Percentiles rank a stretch among this genome's conserved stretches.
Conservation (phyloP, 2,329 filamentous ascomycete species). For the Pestalotiopsis sp. region DNA sequence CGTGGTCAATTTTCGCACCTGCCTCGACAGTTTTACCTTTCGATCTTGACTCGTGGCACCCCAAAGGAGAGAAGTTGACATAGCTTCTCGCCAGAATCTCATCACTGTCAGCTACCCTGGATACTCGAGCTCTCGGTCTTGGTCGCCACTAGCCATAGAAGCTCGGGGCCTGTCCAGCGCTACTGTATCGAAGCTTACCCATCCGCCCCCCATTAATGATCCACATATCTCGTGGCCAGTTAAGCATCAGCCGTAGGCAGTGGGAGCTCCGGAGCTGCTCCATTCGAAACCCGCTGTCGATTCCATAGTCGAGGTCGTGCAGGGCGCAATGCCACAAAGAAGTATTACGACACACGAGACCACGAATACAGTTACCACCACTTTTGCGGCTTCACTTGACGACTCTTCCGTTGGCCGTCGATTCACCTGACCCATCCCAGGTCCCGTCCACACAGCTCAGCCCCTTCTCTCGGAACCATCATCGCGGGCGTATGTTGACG, state of each 20-base stretch:
- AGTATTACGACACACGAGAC: neutral
- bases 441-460: neutral
- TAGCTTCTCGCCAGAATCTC: neutral
- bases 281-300: neutral
- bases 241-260: neutral
- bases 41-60: neutral
- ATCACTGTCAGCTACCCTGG: neutral
- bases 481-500: slow-evolving; percentile 19
- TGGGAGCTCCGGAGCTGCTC: neutral
- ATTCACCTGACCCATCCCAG: neutral
- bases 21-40: neutral
- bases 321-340: neutral
- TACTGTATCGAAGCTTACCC: neutral
- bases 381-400: neutral
- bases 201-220: neutral
- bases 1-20: neutral
- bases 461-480: slow-evolving; percentile 1
- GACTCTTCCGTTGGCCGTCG: neutral
- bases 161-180: neutral
- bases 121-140: neutral
- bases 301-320: neutral
- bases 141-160: neutral
- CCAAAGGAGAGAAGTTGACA: neutral
- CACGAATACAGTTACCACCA: neutral
- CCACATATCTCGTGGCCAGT: neutral